Evolutionary conservation across 2,329 filamentous ascomycete species (phyloP).

Genomic region (Paracorniculantispora psalliotae): DNA sequence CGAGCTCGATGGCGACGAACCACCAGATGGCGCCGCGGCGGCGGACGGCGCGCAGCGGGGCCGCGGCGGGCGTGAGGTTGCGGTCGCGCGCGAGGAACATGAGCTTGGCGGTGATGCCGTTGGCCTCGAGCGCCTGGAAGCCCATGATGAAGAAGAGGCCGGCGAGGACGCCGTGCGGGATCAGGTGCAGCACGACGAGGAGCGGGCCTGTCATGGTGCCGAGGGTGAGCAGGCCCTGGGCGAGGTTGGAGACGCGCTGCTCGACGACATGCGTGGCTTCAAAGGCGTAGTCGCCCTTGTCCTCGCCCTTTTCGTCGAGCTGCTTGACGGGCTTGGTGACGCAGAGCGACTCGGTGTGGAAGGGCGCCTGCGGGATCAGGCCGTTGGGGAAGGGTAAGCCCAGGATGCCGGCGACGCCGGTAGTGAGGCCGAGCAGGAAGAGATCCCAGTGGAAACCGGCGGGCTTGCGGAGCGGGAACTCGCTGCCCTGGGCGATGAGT

Average conservation of each 20-base stretch:
- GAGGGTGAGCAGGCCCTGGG: constrained; percentile 71
- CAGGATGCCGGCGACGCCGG: constrained; percentile 67
- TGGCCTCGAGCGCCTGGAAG: constrained; percentile 68
- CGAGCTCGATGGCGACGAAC: constrained; percentile 64
- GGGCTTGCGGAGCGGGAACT: constrained; percentile 75
- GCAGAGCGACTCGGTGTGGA: constrained; percentile 74
- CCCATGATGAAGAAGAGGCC: constrained; percentile 85
- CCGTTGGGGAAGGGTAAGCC: constrained; percentile 80
- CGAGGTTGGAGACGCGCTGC: constrained; percentile 73
- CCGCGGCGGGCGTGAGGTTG: constrained; percentile 51
- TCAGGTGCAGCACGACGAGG: constrained; percentile 67
- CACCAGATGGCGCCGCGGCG: constrained; percentile 63
- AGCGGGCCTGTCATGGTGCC: constrained; percentile 75
- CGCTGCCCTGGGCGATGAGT: constrained; percentile 75
- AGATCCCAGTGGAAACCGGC: constrained; percentile 84
- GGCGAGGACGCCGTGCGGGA: constrained; percentile 74
- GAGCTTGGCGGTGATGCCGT: constrained; percentile 72
- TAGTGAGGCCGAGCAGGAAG: constrained; percentile 74
- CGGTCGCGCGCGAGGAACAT: constrained; percentile 64
- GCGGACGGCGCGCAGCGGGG: constrained; percentile 57
- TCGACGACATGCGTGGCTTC: constrained; percentile 63
- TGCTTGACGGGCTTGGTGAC: constrained; percentile 56
- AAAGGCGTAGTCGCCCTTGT: constrained; percentile 52
- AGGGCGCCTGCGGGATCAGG: constrained; percentile 77
- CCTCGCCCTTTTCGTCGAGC: constrained; percentile 46